Evolutionary conservation across 2,329 filamentous ascomycete genomes (phyloP).

Genomic region (Dissoconium aciculare): DNA sequence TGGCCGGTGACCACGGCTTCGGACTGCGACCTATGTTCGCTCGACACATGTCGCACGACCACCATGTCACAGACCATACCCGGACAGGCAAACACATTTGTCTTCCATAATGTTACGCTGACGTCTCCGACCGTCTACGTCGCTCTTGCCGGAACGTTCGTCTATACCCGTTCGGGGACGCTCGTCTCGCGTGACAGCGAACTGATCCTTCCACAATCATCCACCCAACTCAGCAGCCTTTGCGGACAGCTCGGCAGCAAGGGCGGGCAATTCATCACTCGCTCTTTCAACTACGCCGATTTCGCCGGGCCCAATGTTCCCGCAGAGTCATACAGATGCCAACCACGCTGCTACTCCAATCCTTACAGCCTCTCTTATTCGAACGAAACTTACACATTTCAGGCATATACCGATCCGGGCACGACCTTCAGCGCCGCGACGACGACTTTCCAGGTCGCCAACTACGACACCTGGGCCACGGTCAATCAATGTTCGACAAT

Average conservation of each 20-base stretch:
- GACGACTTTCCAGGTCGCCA: not conserved
- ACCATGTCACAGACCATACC: conserved; percentile 10
- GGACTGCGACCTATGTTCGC: conserved; percentile 6
- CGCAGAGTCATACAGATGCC: conserved; percentile 13
- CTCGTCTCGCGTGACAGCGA: conserved; percentile 4
- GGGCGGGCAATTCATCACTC: conserved; percentile 6
- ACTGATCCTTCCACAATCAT: conserved; percentile 9
- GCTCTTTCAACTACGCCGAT: conserved; percentile 12
- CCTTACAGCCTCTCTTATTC: not conserved
- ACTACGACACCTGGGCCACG: conserved; percentile 3
- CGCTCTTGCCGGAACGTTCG: conserved; percentile 10
- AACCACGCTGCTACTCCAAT: conserved; percentile 11
- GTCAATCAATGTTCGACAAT: conserved; percentile 15
- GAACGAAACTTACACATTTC: conserved; percentile 2
- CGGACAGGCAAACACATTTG: conserved; percentile 11
- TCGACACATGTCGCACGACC: conserved; percentile 6
- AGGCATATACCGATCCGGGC: not conserved
- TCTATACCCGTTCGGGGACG: conserved; percentile 5
- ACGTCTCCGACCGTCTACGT: conserved; percentile 16
- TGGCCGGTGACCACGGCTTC: conserved; percentile 9
- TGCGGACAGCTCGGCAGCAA: conserved; percentile 10
- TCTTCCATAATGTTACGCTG: conserved; percentile 10
- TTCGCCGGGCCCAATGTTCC: conserved; percentile 11
- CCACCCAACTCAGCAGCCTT: conserved; percentile 9
- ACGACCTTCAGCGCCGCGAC: conserved; percentile 1